Evolutionary conservation across 2,329 filamentous ascomycete species (phyloP), one percentile per base, ranked within the genome.

Genomic region (Arthrobotrys musiformis): DNA sequence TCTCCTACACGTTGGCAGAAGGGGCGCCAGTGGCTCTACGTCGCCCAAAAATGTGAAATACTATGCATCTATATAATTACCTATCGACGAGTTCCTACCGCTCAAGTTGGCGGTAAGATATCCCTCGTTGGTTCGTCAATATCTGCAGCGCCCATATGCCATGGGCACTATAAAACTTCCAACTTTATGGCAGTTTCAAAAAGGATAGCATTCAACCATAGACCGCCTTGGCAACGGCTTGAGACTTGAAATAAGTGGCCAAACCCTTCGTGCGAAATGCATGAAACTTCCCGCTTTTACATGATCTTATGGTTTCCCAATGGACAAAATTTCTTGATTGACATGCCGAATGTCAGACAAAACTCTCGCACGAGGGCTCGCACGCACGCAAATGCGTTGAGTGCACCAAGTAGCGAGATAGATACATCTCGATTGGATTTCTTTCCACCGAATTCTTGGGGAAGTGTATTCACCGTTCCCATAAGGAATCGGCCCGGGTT

Each of bases 201-300:
- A 54, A 40, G 13, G 48, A 26, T 44, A 56, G 46, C 33, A 28
- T 30, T 48, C 46, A 70, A 54, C 44, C 15, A 17, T 7, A 40
- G 11, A 64, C 68, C 46, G 58, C 28, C 68, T 72, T 72, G 58
- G 68, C 68, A 72, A 72, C 68, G 48, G 58, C 68, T 33, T 19
- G 28, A 46, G 17, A 17, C 58, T 72, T 24, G 6, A 24, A 19
- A 35, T 22, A 19, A 8, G 19, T 6, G 9, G 30, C n/a, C 8
- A 40, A 9, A 58, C 26, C 40, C 19, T n/a, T 58, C 33, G 54
- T 58, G 33, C 54, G 54, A 58, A 58, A 58, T 37, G 54, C 54
- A 58, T 40, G 33, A 58, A 58, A 40, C 54, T 17, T 58, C 54
- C 54, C 54, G 54, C 30, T 6, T 40, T 58, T 58, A 28, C 54